Percentiles rank a stretch among this genome's conserved stretches.
phyloP scores from a whole-genome alignment of 139 green algal species.

The Chlorella sorokiniana region DNA sequence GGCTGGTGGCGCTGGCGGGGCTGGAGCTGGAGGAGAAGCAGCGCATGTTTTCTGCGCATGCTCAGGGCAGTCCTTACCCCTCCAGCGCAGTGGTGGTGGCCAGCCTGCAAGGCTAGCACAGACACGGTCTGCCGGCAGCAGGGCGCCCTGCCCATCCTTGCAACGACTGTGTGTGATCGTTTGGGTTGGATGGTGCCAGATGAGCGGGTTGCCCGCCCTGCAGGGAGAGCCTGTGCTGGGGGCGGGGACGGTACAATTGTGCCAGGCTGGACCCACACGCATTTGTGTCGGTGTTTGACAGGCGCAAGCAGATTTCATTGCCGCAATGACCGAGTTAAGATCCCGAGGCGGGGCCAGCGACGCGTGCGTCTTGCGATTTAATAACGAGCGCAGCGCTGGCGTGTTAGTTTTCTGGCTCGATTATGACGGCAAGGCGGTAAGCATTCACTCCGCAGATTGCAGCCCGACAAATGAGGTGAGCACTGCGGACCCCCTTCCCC shows the following conservation, averaged over 20 bases:
- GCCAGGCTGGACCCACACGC: too few relatives aligned
- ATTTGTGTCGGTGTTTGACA: too few relatives aligned
- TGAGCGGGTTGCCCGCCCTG: too few relatives aligned
- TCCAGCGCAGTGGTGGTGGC: constrained; percentile 5
- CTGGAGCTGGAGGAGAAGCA: constrained; percentile 30
- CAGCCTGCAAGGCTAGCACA: not conserved
- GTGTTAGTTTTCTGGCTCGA: not conserved
- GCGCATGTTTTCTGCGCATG: not conserved
- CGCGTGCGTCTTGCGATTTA: not conserved
- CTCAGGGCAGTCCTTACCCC: constrained; percentile 18
- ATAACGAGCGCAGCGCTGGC: not conserved
- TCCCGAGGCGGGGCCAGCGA: not conserved
- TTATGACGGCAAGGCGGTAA: not conserved
- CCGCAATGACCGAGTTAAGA: not conserved
- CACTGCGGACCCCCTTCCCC: not conserved
- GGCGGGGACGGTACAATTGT: too few relatives aligned
- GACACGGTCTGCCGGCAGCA: too few relatives aligned
- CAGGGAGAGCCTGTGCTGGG: too few relatives aligned
- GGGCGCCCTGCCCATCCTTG: too few relatives aligned
- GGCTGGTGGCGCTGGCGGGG: not conserved
- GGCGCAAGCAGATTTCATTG: too few relatives aligned
- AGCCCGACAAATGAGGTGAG: too few relatives aligned
- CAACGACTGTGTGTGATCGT: too few relatives aligned
- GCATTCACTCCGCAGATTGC: too few relatives aligned
- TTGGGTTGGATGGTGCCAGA: too few relatives aligned